Conservation (phyloP, 768 basidiomycete species). For the Phylloporus sp. region DNA sequence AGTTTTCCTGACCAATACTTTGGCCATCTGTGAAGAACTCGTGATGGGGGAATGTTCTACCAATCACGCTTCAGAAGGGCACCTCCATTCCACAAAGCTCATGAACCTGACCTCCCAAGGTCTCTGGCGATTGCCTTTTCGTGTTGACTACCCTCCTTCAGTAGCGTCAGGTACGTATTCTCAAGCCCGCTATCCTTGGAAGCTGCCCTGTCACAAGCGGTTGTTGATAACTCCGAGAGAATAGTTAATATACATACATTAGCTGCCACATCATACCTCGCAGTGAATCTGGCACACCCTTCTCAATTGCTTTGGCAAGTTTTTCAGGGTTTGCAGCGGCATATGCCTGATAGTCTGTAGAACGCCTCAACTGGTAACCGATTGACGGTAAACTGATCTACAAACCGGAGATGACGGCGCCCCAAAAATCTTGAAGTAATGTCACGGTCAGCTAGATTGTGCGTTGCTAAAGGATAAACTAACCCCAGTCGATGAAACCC, state of each 20-base stretch:
- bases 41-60: constrained; percentile 93
- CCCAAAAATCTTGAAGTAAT: constrained; percentile 79
- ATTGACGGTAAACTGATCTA: constrained; percentile 1
- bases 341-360: constrained; percentile 80
- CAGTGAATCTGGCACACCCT: constrained; percentile 82
- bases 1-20: constrained; percentile 93
- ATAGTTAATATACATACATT: constrained; percentile 51
- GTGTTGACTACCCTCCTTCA: constrained; percentile 82
- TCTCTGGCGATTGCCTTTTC: constrained; percentile 95
- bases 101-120: constrained; percentile 62
- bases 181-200: constrained; percentile 91
- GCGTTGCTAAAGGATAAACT: constrained; percentile 6
- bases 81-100: not conserved
- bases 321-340: constrained; percentile 75
- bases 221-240: constrained; percentile 11
- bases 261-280: constrained; percentile 97
- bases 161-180: constrained; percentile 68
- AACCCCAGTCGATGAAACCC: constrained; percentile 75
- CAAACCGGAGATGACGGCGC: constrained; percentile 82
- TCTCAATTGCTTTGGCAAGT: constrained; percentile 85
- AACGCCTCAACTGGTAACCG: constrained; percentile 3
- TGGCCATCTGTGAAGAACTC: constrained; percentile 93
- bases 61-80: constrained; percentile 10
- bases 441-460: constrained; percentile 3
- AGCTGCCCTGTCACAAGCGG: constrained; percentile 61